Conservation (phyloP, 2,329 filamentous ascomycete genomes). For the Xylaria multiplex region DNA sequence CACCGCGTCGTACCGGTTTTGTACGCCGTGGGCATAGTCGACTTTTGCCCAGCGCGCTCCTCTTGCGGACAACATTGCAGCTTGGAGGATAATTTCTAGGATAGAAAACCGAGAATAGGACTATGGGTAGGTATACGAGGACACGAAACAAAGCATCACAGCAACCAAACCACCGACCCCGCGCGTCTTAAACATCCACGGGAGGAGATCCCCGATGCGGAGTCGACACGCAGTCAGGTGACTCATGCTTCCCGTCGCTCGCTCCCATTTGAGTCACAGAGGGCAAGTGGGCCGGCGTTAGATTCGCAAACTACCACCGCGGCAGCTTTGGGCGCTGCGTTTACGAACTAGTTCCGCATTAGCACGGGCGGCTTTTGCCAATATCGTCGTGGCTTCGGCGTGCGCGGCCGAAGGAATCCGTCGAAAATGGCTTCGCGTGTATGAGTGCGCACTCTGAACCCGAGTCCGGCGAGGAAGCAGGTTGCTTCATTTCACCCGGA, state of each 20-base stretch:
- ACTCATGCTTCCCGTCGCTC: background rate
- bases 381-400: background rate
- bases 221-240: background rate
- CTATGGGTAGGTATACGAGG: background rate
- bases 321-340: background rate
- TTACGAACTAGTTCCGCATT: background rate
- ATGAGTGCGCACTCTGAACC: background rate
- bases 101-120: background rate
- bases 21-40: conserved; percentile 35
- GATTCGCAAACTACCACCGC: background rate
- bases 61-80: conserved; percentile 39
- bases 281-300: background rate
- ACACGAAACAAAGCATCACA: background rate
- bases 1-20: conserved; percentile 33
- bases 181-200: background rate
- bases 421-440: background rate
- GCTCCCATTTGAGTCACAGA: background rate
- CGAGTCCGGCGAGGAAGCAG: background rate
- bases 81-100: background rate
- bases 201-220: background rate
- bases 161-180: background rate
- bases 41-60: conserved; percentile 37
- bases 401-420: too few relatives aligned
- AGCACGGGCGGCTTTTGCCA: background rate
- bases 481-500: background rate